Conservation (phyloP, 768 basidiomycete species). For the Galerina sulciceps region DNA sequence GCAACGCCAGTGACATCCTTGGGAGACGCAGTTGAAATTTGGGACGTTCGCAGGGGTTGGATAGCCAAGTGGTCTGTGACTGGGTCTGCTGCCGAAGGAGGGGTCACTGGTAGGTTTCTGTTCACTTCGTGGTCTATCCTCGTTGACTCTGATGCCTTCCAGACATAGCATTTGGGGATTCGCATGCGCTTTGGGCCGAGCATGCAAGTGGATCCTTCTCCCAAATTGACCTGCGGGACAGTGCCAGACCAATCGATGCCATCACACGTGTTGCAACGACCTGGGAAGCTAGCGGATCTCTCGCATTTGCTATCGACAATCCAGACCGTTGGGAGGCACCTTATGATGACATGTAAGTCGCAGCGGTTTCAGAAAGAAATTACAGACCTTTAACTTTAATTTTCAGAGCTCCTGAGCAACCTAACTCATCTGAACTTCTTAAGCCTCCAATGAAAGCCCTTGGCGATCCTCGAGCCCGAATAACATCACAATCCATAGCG, state of each 20-base stretch:
- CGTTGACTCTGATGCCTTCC: not conserved
- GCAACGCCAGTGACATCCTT: conserved; percentile 8
- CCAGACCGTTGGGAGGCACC: conserved; percentile 64
- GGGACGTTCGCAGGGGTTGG: conserved; percentile 84
- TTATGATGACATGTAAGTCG: conserved; percentile 76
- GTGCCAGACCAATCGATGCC: conserved; percentile 66
- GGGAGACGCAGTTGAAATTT: conserved; percentile 77
- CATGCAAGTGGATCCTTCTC: conserved; percentile 80
- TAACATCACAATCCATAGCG: conserved; percentile 62
- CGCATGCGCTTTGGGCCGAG: conserved; percentile 74
- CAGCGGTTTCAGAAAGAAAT: no score
- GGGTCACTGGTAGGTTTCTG: conserved; percentile 62
- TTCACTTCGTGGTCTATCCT: not conserved
- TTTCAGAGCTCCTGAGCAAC: conserved; percentile 41
- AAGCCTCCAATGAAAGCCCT: conserved; percentile 53
- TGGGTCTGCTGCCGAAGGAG: conserved; percentile 68
- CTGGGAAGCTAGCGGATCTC: conserved; percentile 68
- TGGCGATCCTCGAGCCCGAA: conserved; percentile 58
- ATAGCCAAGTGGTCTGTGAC: conserved; percentile 82
- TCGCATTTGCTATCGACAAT: conserved; percentile 71
- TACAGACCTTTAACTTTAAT: not conserved
- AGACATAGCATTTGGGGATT: conserved; percentile 75
- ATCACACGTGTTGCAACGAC: conserved; percentile 65
- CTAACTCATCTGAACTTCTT: conserved; percentile 32
- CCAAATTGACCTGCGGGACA: conserved; percentile 74